Evolutionary conservation across 495 filamentous ascomycete genomes (phyloP), one percentile per base, ranked within the genome.

Genomic region (Xylaria acuta): DNA sequence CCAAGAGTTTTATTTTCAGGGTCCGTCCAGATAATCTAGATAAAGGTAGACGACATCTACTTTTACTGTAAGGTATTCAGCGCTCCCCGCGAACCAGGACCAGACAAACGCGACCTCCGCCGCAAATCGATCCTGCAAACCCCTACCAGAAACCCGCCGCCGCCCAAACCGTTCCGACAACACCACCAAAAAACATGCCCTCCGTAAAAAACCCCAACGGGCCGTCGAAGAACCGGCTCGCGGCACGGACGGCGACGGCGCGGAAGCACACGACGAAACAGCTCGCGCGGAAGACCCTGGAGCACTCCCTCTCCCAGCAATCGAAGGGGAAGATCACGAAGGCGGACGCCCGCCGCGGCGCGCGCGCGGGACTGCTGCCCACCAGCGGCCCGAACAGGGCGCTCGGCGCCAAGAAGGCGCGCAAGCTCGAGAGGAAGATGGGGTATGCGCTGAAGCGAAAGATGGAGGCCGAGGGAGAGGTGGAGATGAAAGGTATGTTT

Each of bases 181-280:
- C n/a, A n/a, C n/a, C n/a, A n/a, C 8, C 3, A 5, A 40, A 40
- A 11, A 43, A 43, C 47, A 85, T 85, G 83, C 77, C 79, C 18
- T 83, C 82, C 45, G 75, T 80, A 49, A 85, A 84, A 49, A 86
- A 86, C 76, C 84, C 84, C 68, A 86, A 86, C 76, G 76, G 77
- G n/a, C 74, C 80, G 25, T 84, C 82, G 34, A 80, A 80, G 32
- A 83, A 83, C 79, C 78, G 83, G 2, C 78, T 81, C 9, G 73
- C 74, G 16, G 82, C 83, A 6, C 79, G 77, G 34, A 78, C 79
- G 3, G 76, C 77, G 49, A 79, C 75, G 54, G 67, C 72, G 6
- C 74, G 74, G 30, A 80, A 83, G 64, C 67, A 76, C 49, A 67
- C 71, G 45, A 70, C 79, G 34, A 74, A 78, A 51, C 72, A 74